Percentiles rank a stretch among this genome's conserved stretches.
These are phyloP conservation scores for Endogone sp. DNA, from an alignment of 192 early-diverging fungal genomes.

Conservation along the genomic window DNA sequence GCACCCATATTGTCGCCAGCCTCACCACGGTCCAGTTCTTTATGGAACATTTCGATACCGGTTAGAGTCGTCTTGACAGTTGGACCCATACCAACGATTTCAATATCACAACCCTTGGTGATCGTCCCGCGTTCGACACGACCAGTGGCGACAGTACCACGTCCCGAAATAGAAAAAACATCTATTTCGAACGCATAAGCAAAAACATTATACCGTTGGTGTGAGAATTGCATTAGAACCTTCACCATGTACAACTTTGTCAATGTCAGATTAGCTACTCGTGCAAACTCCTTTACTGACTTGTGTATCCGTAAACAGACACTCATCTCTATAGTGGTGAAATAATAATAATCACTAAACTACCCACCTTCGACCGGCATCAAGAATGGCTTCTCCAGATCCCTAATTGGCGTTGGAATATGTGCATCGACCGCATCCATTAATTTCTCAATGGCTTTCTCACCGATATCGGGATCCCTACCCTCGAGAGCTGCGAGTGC, in stretches of 20 bases:
- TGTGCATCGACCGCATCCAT: conserved; percentile 89
- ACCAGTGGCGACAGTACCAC: conserved; percentile 95
- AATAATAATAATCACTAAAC: not conserved
- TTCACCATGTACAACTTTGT: too few relatives aligned
- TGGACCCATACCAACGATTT: conserved; percentile 92
- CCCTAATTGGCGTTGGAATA: conserved; percentile 89
- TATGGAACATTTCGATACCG: conserved; percentile 99
- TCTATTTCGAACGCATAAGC: conserved; percentile 45
- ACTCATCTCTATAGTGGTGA: not conserved
- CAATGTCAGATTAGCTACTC: too few relatives aligned
- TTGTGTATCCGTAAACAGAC: too few relatives aligned
- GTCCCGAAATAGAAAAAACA: conserved; percentile 96
- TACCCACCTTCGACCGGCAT: conserved; percentile 89
- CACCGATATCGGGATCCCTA: conserved; percentile 86
- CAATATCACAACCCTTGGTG: conserved; percentile 92
- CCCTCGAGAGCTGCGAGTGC: conserved; percentile 95
- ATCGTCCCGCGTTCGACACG: conserved; percentile 93
- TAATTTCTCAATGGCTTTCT: conserved; percentile 83
- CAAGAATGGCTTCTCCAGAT: conserved; percentile 98
- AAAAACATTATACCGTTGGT: not conserved
- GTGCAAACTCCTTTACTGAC: too few relatives aligned
- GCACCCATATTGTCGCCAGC: conserved; percentile 99
- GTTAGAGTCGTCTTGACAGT: conserved; percentile 91
- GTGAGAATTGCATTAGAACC: too few relatives aligned
- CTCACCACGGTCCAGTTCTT: conserved; percentile 95